These are phyloP conservation scores for Blastocystis hominis DNA, from an alignment of 352 stramenopile genomes.

Conservation along the genomic window DNA sequence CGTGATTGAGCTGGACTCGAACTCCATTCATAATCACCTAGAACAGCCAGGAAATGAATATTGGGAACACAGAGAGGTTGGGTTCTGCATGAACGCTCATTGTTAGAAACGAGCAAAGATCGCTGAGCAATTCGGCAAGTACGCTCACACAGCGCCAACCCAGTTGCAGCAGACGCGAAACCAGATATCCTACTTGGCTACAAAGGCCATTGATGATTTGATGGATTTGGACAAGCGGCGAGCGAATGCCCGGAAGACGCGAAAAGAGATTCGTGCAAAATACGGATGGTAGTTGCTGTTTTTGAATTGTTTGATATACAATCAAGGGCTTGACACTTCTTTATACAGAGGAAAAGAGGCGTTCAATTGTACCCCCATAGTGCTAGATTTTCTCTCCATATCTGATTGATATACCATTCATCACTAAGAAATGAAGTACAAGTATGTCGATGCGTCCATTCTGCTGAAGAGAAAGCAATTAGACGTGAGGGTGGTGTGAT, in stretches of 20 bases:
- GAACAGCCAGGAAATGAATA: constrained; percentile 6
- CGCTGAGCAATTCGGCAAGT: constrained; percentile 39
- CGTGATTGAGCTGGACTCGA: constrained; percentile 6
- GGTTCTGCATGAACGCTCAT: background rate
- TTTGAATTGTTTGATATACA: constrained; percentile 24
- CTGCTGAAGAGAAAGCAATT: background rate
- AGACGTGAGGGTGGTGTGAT: background rate
- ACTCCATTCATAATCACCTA: background rate
- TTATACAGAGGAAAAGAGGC: background rate
- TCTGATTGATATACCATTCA: constrained; percentile 51
- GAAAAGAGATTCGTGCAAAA: constrained; percentile 18
- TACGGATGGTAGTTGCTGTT: constrained; percentile 48
- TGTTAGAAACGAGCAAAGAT: constrained; percentile 4
- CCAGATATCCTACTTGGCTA: constrained; percentile 14
- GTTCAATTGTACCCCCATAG: background rate
- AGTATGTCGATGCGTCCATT: background rate
- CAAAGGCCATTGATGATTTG: constrained; percentile 26
- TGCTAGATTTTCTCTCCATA: background rate
- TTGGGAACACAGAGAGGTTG: constrained; percentile 14
- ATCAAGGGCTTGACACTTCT: background rate
- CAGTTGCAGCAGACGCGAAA: constrained; percentile 50
- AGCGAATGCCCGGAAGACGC: background rate
- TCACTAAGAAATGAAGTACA: constrained; percentile 42
- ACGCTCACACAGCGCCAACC: constrained; percentile 37
- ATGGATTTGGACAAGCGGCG: constrained; percentile 28